Evolutionary conservation across 768 basidiomycete genomes (phyloP).

Genomic region (Boletus patriciae): DNA sequence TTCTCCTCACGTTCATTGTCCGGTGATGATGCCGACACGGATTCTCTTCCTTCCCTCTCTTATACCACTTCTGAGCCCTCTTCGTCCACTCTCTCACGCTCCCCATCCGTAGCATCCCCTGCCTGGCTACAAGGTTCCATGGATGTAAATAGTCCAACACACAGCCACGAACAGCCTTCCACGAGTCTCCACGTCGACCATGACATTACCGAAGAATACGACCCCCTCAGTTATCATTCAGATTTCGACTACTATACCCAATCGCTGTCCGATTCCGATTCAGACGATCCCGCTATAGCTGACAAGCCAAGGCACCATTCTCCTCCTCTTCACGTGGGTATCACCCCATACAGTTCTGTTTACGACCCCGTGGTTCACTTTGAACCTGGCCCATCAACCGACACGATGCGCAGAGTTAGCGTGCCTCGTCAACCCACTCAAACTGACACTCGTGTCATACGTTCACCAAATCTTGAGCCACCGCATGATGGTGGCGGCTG

Average conservation of each 20-base stretch:
- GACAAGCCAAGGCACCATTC: constrained; percentile 5
- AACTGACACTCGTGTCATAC: not conserved
- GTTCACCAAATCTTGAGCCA: constrained; percentile 4
- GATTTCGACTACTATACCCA: constrained; percentile 40
- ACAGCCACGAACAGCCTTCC: constrained; percentile 13
- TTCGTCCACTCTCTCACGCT: constrained; percentile 42
- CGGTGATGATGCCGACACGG: constrained; percentile 29
- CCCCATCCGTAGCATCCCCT: constrained; percentile 43
- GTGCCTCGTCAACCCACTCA: not conserved
- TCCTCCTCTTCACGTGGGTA: constrained; percentile 6
- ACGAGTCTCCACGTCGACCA: constrained; percentile 1
- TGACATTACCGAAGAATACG: constrained; percentile 23
- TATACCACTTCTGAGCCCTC: constrained; percentile 33
- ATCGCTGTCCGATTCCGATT: constrained; percentile 30
- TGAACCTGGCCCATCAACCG: constrained; percentile 48
- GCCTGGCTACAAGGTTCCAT: constrained; percentile 18
- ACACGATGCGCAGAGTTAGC: constrained; percentile 24
- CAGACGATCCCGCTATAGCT: constrained; percentile 14
- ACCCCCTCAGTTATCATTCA: constrained; percentile 37
- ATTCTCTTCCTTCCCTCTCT: constrained; percentile 37
- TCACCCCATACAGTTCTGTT: constrained; percentile 24
- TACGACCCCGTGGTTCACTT: constrained; percentile 29
- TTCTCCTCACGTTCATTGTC: constrained; percentile 21
- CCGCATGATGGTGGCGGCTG: constrained; percentile 22
- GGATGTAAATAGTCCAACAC: constrained; percentile 20